phyloP scores from a whole-genome alignment of 768 basidiomycete species.

The Auriscalpium orientale region DNA sequence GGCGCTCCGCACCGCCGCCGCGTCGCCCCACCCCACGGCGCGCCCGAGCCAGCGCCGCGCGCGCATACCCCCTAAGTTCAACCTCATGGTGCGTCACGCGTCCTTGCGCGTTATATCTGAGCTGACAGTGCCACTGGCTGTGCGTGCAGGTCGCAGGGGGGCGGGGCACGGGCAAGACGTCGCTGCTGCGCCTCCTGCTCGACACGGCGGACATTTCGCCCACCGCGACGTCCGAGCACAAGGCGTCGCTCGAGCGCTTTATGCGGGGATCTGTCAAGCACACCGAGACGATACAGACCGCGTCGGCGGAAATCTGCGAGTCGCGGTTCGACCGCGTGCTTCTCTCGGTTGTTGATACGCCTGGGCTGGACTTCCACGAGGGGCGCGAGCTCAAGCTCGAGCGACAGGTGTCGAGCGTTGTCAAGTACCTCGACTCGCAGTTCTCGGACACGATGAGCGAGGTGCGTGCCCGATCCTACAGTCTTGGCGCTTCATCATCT shows the following conservation, averaged over 20 bases:
- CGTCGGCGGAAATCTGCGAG: slow-evolving; percentile 77
- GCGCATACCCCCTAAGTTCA: slow-evolving; percentile 71
- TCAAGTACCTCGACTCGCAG: slow-evolving; percentile 74
- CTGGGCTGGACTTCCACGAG: slow-evolving; percentile 69
- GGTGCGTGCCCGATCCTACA: slow-evolving; percentile 32
- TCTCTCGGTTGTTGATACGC: slow-evolving; percentile 80
- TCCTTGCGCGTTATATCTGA: background rate
- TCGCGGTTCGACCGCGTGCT: slow-evolving; percentile 72
- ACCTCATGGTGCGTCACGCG: slow-evolving; percentile 59
- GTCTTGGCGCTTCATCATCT: background rate
- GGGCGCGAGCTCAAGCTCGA: slow-evolving; percentile 74
- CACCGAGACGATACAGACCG: slow-evolving; percentile 58
- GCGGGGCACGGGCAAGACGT: slow-evolving; percentile 80
- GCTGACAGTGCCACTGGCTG: background rate
- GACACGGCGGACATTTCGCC: slow-evolving; percentile 83
- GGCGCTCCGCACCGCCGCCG: slow-evolving; percentile 33
- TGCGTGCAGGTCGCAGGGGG: slow-evolving; percentile 62
- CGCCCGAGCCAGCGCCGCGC: slow-evolving; percentile 58
- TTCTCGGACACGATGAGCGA: slow-evolving; percentile 86
- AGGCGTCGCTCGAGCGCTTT: slow-evolving; percentile 55
- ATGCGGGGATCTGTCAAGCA: slow-evolving; percentile 50
- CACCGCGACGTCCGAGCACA: slow-evolving; percentile 67
- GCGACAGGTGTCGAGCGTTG: slow-evolving; percentile 62
- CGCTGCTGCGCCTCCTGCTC: slow-evolving; percentile 68
- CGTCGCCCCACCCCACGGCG: slow-evolving; percentile 25